These are phyloP conservation scores for Toxicodendron radicans DNA, from an alignment of 345 rosid species.

Conservation along the genomic window DNA sequence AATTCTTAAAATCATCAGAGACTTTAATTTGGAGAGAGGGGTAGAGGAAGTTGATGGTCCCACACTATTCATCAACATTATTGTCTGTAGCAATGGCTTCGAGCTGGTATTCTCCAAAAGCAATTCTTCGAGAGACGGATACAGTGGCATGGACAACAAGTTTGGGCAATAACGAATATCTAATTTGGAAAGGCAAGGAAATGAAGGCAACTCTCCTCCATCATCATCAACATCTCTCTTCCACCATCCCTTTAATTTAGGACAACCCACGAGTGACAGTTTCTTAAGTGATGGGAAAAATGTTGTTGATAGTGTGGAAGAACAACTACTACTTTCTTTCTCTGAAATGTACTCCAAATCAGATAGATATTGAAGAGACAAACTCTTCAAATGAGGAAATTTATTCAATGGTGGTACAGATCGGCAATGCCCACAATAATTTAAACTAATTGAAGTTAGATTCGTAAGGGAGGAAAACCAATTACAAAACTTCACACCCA, in stretches of 20 bases:
- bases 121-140: slow-evolving; percentile 8
- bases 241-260: not conserved
- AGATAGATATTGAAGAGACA: not conserved
- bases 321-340: not conserved
- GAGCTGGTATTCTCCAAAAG: not conserved
- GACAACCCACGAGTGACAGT: not conserved
- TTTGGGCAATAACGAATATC: not conserved
- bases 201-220: not conserved
- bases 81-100: not conserved
- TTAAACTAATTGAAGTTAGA: not conserved
- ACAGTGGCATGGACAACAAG: slow-evolving; percentile 5
- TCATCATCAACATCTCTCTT: not conserved
- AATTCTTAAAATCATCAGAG: not conserved
- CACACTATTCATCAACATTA: not conserved
- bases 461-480: not conserved
- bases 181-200: slow-evolving; percentile 14
- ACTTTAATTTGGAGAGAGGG: slow-evolving; percentile 7
- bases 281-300: slow-evolving; percentile 12
- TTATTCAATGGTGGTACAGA: not conserved
- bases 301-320: no score
- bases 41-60: not conserved
- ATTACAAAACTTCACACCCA: not conserved
- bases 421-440: not conserved
- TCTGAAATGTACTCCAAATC: not conserved
- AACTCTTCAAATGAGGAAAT: not conserved